phyloP scores from a whole-genome alignment of 352 stramenopile genomes.

The Saprolegnia diclina region DNA sequence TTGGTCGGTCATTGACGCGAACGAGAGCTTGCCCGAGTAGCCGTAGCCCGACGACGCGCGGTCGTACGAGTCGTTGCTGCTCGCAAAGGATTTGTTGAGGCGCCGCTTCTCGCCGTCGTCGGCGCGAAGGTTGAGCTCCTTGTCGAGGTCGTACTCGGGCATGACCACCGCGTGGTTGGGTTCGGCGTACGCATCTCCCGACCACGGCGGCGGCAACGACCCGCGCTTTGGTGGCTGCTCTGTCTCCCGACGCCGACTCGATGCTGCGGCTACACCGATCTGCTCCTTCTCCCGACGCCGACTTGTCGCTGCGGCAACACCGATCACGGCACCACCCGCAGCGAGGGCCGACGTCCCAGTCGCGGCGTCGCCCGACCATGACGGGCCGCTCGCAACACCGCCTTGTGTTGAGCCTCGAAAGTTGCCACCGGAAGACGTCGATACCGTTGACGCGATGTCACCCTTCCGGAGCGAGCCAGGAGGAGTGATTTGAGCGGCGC shows the following conservation, averaged over 20 bases:
- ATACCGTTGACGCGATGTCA: too few species aligned
- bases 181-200: not conserved
- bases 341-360: not conserved
- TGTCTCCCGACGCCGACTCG: not conserved
- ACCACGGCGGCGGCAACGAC: not conserved
- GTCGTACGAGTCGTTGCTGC: not conserved
- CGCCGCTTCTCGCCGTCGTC: not conserved
- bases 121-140: not conserved
- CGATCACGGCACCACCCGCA: not conserved
- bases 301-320: not conserved
- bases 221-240: not conserved
- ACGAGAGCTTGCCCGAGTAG: constrained; percentile 1
- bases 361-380: too few species aligned
- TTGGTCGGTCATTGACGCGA: not conserved
- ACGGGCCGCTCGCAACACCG: too few species aligned
- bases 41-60: not conserved
- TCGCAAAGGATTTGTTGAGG: not conserved
- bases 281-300: not conserved
- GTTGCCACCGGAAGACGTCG: too few species aligned
- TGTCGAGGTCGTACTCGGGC: constrained; percentile 12
- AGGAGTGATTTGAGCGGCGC: too few species aligned
- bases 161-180: not conserved
- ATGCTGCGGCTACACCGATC: not conserved
- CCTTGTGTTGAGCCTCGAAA: too few species aligned
- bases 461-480: too few species aligned